Evolutionary conservation across 345 rosid genomes (phyloP).

Genomic region (Zanthoxylum bungeanum): DNA sequence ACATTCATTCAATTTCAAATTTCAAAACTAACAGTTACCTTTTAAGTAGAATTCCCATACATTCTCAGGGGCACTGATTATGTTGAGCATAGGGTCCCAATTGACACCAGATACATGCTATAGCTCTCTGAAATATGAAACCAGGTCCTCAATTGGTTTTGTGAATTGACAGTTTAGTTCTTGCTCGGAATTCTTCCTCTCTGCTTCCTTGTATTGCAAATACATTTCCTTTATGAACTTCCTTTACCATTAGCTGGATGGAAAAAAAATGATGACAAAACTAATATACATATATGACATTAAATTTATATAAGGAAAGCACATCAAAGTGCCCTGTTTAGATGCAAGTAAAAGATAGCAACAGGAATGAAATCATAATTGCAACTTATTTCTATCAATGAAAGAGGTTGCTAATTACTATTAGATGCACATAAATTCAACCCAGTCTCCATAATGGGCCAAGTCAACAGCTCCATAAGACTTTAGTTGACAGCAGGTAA

Average conservation of each 20-base stretch:
- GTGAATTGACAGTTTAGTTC: constrained; percentile 4
- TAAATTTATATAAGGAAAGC: background rate
- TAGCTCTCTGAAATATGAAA: constrained; percentile 8
- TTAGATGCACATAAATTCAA: background rate
- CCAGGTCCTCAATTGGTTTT: constrained; percentile 4
- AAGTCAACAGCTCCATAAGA: background rate
- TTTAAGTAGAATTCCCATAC: constrained; percentile 4
- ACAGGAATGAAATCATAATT: background rate
- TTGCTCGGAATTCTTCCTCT: background rate
- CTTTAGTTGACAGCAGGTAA: background rate
- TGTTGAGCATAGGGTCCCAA: constrained; percentile 2
- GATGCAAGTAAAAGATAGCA: background rate
- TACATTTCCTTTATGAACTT: constrained; percentile 12
- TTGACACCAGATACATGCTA: background rate
- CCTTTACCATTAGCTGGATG: constrained; percentile 9
- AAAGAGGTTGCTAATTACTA: background rate
- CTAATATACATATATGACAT: no score
- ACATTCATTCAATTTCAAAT: background rate
- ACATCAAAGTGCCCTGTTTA: background rate
- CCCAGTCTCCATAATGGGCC: background rate
- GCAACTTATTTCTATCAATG: background rate
- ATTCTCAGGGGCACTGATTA: background rate
- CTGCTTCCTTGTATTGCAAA: constrained; percentile 6
- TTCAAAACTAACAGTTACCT: background rate
- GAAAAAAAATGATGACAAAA: no score